phyloP scores from a whole-genome alignment of 345 rosid species.

The Murraya koenigii region DNA sequence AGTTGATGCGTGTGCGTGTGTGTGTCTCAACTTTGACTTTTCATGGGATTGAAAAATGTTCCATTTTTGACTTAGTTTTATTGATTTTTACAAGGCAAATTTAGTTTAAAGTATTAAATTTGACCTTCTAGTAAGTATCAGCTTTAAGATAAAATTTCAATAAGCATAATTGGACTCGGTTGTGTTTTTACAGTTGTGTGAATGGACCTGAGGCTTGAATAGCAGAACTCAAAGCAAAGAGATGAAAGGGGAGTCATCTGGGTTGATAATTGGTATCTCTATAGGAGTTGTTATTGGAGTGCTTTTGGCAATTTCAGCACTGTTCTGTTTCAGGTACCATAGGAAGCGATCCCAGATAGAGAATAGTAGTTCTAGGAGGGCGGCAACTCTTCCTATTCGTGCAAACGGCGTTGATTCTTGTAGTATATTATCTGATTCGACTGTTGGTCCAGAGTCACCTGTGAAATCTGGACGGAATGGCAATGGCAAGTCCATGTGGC shows the following conservation, averaged over 20 bases:
- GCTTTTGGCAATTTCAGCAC: constrained; percentile 58
- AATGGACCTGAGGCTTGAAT: constrained; percentile 42
- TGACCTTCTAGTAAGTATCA: constrained; percentile 15
- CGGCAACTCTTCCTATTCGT: constrained; percentile 71
- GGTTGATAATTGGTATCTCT: constrained; percentile 85
- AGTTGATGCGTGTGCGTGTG: neutral
- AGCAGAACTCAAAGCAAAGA: constrained; percentile 32
- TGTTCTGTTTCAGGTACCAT: constrained; percentile 62
- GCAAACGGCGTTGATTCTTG: constrained; percentile 76
- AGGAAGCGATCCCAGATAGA: constrained; percentile 86
- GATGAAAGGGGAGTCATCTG: constrained; percentile 81
- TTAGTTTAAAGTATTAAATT: neutral
- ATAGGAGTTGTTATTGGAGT: constrained; percentile 93
- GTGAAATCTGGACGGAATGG: constrained; percentile 63
- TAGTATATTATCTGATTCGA: constrained; percentile 74
- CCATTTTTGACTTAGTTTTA: neutral
- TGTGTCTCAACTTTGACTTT: constrained; percentile 15
- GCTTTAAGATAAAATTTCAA: neutral
- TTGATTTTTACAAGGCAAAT: neutral
- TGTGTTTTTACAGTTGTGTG: constrained; percentile 35
- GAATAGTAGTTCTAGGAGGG: constrained; percentile 82
- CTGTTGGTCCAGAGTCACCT: constrained; percentile 83
- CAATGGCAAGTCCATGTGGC: constrained; percentile 69
- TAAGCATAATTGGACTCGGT: constrained; percentile 22
- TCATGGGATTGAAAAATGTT: constrained; percentile 11